These are phyloP conservation scores for Hippophae gyantsensis DNA, from an alignment of 306 rosid genomes.

Conservation along the genomic window DNA sequence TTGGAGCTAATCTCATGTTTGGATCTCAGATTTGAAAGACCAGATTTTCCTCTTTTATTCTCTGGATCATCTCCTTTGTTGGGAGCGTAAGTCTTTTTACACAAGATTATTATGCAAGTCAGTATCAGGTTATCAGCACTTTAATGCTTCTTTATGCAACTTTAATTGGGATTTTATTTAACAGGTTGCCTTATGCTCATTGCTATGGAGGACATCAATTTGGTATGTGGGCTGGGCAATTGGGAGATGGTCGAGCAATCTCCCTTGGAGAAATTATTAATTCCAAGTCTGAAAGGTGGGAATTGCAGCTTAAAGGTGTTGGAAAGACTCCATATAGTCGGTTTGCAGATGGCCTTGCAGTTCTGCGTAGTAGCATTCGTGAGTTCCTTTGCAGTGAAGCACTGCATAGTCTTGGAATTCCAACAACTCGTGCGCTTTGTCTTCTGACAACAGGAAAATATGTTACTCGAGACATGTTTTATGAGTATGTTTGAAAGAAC, in stretches of 20 bases:
- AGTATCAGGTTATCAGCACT: neutral
- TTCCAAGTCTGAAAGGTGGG: constrained; percentile 84
- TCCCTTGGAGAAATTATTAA: constrained; percentile 84
- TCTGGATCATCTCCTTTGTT: constrained; percentile 73
- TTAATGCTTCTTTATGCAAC: constrained; percentile 13
- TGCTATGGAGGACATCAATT: constrained; percentile 99
- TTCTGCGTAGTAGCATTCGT: constrained; percentile 91
- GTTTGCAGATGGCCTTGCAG: constrained; percentile 95
- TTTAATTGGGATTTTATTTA: constrained; percentile 14
- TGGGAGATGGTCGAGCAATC: constrained; percentile 98
- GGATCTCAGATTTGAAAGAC: constrained; percentile 74
- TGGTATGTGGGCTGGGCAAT: constrained; percentile 99
- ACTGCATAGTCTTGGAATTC: constrained; percentile 88
- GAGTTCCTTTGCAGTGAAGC: constrained; percentile 99
- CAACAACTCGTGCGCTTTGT: constrained; percentile 91
- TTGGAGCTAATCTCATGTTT: constrained; percentile 25
- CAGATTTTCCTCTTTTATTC: constrained; percentile 69
- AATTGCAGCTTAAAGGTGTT: constrained; percentile 92
- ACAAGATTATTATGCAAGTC: constrained; percentile 10
- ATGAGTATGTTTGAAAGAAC: constrained; percentile 56
- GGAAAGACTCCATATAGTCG: constrained; percentile 98
- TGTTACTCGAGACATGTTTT: constrained; percentile 90
- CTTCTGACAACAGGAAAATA: constrained; percentile 77
- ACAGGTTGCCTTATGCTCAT: constrained; percentile 86
- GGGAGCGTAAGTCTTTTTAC: constrained; percentile 64